Evolutionary conservation across 192 early-diverging fungal genomes (phyloP), one percentile per base, ranked within the genome.

Genomic region (Geranomyces variabilis): DNA sequence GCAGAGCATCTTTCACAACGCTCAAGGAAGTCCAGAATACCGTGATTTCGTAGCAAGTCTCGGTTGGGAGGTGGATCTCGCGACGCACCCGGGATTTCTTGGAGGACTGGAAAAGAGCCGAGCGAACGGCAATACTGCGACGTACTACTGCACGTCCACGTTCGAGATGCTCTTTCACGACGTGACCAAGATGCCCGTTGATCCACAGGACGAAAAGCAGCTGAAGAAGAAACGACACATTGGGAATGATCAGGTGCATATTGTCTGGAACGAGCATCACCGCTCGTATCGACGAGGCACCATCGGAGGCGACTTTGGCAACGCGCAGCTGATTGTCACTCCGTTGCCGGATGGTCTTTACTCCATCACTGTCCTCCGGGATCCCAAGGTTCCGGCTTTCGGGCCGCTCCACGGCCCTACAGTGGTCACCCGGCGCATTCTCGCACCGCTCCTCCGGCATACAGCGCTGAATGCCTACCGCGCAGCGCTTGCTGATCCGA

Each of bases 241-340:
- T 77, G 97, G 97, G 30, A 99, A 99, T 74, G 96, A 99, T 71
- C 96, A 97, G 75, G 93, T 99, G 8, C 97, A 99, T 69, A 94
- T 99, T 56, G 84, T 99, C 12, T 99, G 95, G 95, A 97, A 96
- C 74, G 97, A 99, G 74, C 93, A 96, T 63, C 80, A 84, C 44
- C 85, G 93, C 68, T 90, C 93, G 34, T 99, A 97, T 75, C 82
- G 90, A 31, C 85, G 87, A 21, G 86, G 85, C 36, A 99, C 97
- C 0, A 97, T 99, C 56, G 93, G 93, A 4, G 97, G 97, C 57
- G 97, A 97, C 76, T 99, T 97, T 84, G 97, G 95, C 30, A 99
- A 99, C 67, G 95, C 92, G 0, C 88, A 93, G 69, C 97, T 99
- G 45, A 84, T 94, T 36, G 87, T 99, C 5, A 92, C 90, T 1